A percentile compares a stretch with the other conserved stretches of the same genome.
phyloP scores from a whole-genome alignment of 2,329 filamentous ascomycete genomes.

The Dactylellina haptotyla region DNA sequence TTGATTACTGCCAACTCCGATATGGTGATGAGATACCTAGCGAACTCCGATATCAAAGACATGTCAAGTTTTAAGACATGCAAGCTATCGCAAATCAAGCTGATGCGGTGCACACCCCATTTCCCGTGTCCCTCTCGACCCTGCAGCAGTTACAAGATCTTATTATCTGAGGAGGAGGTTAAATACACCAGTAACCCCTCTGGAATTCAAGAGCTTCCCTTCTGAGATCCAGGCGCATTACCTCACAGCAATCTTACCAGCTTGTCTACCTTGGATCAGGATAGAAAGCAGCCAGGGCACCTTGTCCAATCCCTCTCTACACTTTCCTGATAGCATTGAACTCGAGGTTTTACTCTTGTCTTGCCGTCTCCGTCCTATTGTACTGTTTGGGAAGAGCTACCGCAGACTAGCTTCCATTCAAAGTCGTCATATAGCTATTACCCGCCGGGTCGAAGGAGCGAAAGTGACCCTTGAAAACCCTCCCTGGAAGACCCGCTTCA shows the following conservation, averaged over 20 bases:
- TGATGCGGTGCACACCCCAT: conserved; percentile 13
- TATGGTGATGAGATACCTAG: conserved; percentile 15
- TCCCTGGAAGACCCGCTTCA: not conserved
- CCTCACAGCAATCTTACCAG: conserved; percentile 25
- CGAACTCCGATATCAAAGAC: conserved; percentile 23
- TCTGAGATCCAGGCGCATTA: conserved; percentile 49
- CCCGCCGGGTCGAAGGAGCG: conserved; percentile 7
- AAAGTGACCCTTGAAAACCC: conserved; percentile 5
- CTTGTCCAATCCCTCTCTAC: conserved; percentile 11
- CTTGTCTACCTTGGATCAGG: conserved; percentile 29
- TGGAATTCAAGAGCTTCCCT: conserved; percentile 33
- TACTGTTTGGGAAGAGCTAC: conserved; percentile 44
- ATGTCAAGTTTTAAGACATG: conserved; percentile 19
- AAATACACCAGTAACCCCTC: conserved; percentile 42
- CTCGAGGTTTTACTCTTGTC: conserved; percentile 25
- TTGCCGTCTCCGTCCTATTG: conserved; percentile 22
- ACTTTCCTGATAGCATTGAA: conserved; percentile 11
- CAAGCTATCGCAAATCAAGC: conserved; percentile 17
- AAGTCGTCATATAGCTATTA: conserved; percentile 14
- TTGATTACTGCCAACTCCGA: conserved; percentile 28
- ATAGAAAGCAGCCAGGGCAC: conserved; percentile 23
- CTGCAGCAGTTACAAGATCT: conserved; percentile 11
- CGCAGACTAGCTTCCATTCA: conserved; percentile 18
- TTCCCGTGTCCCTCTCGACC: conserved; percentile 4
- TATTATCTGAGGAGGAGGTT: conserved; percentile 20